Percentiles rank a stretch among this genome's conserved stretches.
These are phyloP conservation scores for Chenopodium berlandieri DNA, from an alignment of 148 eudicot genomes.

Conservation along the genomic window DNA sequence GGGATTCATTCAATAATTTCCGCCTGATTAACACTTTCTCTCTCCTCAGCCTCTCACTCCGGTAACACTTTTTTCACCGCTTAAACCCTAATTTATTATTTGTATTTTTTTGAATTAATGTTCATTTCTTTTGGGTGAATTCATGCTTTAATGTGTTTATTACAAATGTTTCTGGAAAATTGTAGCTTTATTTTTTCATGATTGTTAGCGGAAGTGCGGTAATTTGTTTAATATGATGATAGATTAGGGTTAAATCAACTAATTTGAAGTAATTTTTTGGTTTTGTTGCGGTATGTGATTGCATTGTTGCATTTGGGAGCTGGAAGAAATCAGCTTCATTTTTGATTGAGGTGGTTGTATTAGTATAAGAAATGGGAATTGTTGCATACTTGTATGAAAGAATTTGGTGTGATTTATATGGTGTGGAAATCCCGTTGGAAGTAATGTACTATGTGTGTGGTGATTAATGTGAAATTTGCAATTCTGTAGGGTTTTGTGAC, in stretches of 20 bases:
- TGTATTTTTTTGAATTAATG: neutral
- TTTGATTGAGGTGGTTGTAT: neutral
- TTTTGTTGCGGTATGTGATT: neutral
- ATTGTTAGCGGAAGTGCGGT: neutral
- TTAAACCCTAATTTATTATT: slow-evolving; percentile 24
- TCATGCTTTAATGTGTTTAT: neutral
- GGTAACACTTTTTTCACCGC: slow-evolving; percentile 16
- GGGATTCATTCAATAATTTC: neutral
- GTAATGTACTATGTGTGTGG: neutral
- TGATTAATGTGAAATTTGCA: slow-evolving; percentile 6
- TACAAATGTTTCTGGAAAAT: neutral
- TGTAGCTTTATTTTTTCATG: neutral
- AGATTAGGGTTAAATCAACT: neutral
- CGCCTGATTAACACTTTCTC: neutral
- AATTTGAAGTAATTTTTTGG: neutral
- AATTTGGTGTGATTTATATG: neutral
- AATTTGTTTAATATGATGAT: neutral
- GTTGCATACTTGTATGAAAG: neutral
- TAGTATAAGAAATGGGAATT: neutral
- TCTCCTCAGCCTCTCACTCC: slow-evolving; percentile 8
- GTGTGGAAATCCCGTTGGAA: neutral
- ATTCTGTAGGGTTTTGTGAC: slow-evolving; percentile 14
- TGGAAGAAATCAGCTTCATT: neutral
- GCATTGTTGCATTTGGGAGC: neutral
- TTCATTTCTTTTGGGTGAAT: neutral